Evolutionary conservation across 805 yeast species (phyloP), one percentile per base, ranked within the genome.

Genomic region (Priceomyces castillae): DNA sequence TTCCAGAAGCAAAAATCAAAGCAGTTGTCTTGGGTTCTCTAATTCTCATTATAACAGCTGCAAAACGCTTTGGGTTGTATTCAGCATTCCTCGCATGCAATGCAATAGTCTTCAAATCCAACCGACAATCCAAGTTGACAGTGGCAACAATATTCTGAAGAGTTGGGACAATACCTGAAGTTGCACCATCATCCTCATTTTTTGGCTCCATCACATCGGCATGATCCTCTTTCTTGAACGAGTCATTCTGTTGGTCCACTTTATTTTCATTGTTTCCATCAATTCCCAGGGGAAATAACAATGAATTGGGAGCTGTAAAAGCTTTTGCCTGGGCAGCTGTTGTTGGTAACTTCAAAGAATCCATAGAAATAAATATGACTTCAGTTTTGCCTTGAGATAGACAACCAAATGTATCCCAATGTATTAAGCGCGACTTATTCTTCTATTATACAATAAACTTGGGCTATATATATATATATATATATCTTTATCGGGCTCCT

Each of bases 11-110:
- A 66, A 94, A 94, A 52, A 94, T 94, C 54, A 94, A 76, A 0
- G 99, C 98, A 2, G 99, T 94, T 1, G 99, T 94, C 66, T 94
- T 94, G 14, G 99, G 99, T 65, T 94, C 99, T 68, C 99, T 81
- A 56, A 94, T 94, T 77, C 99, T 87, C 99, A 94, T 94, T 56
- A 94, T 94, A 39, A 94, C 99, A 46, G 99, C 99, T 11, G 99
- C 99, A 73, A 94, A 94, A 74, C 99, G 95, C 59, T 86, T 89
- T 40, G 99, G 99, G 59, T 94, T 94, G 70, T 94, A 94, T 65
- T 94, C 99, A 28, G 99, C 99, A 68, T 94, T 94, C 78, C 99
- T 89, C 2, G 98, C 98, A 67, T 94, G 99, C 48, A 94, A 74
- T 1, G 99, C 99, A 61, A 94, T 95, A 15, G 99, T 94, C 62